Base-by-base conservation (phyloP, 208 protist genomes). In the Trypanosoma theileri region DNA sequence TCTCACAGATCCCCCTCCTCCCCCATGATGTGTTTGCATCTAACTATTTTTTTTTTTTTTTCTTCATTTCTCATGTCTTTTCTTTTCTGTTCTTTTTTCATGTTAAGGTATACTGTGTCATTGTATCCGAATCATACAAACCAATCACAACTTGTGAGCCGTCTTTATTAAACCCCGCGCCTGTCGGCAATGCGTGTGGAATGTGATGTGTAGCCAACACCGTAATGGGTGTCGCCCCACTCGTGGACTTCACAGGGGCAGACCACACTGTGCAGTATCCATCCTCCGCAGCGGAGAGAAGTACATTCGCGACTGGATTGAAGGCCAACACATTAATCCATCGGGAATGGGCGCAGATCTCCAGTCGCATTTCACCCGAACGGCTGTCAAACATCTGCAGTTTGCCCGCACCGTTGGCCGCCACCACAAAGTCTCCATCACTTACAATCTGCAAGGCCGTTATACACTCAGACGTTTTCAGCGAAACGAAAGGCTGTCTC, bases 261-360 rank as follows among this genome's bases (percentile, higher is more conserved):
- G 62, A 44, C 73, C 78, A 92, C 53, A 92, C 61, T 10, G 58
- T 70, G 0, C 87, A 13, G 24, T 81, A 75, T 45, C 82, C 80
- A 69, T 93, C 87, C 54, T 93, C 84, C 19, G 77, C 73, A 0
- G 69, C 71, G 0, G 87, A 82, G 0, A 75, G 54, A 7, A 93
- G 44, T 16, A 68, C 46, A 26, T 81, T 73, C 4, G 53, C 42
- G 0, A 54, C 26, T 0, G 56, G 1, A 51, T 52, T 58, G 59
- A 79, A 89, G 12, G 57, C 53, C 40, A 93, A 66, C 8, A 69
- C 60, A 46, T 85, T 80, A 71, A 93, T 87, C 80, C 84, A 90
- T 22, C 80, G 68, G 3, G 84, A 66, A 72, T 93, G 87, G 17
- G 87, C 87, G 45, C 84, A 82, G 6, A 93, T 73, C 16, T 72